phyloP scores from a whole-genome alignment of 805 yeast genomes.

The Cyberlindnera suaveolens region DNA sequence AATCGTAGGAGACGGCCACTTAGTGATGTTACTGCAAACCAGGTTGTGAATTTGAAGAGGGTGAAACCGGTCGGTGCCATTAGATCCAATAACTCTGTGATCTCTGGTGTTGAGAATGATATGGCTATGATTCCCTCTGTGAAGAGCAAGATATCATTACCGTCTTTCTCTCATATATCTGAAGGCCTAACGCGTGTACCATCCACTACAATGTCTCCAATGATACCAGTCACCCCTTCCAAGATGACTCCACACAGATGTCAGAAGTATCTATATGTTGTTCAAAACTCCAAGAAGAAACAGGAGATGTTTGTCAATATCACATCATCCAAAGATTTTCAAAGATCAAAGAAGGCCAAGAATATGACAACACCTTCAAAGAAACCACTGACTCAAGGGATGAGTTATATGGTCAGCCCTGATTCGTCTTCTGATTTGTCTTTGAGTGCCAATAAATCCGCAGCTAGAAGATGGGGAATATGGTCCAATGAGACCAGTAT shows the following conservation, averaged over 20 bases:
- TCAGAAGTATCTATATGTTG: slow-evolving; percentile 4
- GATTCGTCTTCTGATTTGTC: too few species aligned
- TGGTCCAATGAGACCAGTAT: slow-evolving; percentile 14
- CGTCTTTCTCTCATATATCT: slow-evolving; percentile 8
- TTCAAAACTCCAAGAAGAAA: slow-evolving; percentile 8
- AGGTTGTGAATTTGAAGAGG: slow-evolving; percentile 1
- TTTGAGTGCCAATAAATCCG: too few species aligned
- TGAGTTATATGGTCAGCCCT: too few species aligned
- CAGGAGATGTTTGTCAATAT: slow-evolving; percentile 9
- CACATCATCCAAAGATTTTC: slow-evolving; percentile 10
- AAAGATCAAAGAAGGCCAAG: neutral
- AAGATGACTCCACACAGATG: neutral
- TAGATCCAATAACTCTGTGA: too few species aligned
- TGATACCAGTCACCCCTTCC: neutral
- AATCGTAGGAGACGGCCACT: slow-evolving; percentile 7
- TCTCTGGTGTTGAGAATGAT: neutral
- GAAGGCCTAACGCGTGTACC: neutral
- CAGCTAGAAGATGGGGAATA: slow-evolving; percentile 5
- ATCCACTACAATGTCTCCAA: too few species aligned
- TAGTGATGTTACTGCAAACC: slow-evolving; percentile 7
- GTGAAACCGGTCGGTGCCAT: slow-evolving; percentile 1
- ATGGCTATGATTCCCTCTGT: slow-evolving; percentile 2
- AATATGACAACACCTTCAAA: neutral
- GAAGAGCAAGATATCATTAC: slow-evolving; percentile 3
- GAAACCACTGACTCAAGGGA: too few species aligned